Evolutionary conservation across 306 rosid genomes (phyloP).

Genomic region (Prunus dulcis): DNA sequence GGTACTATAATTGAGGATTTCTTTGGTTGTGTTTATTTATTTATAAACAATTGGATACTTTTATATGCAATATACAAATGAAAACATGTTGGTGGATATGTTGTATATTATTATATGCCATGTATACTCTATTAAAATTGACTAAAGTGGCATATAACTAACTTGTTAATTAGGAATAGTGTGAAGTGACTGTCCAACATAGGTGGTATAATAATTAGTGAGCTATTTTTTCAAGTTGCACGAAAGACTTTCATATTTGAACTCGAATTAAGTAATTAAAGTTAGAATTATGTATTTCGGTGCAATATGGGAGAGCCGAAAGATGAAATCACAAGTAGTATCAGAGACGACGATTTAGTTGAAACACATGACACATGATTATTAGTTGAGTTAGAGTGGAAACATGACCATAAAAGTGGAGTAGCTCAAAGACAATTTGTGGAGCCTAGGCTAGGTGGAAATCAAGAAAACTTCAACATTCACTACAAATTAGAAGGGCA

Average conservation of each 20-base stretch:
- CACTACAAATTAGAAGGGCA: not conserved
- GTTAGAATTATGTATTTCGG: not conserved
- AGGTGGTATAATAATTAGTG: no score
- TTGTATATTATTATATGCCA: not conserved
- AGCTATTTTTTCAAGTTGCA: not conserved
- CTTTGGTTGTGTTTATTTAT: not conserved
- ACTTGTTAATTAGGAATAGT: not conserved
- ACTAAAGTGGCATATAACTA: not conserved
- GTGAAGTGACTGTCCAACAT: not conserved
- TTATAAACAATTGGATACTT: not conserved
- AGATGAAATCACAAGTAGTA: not conserved
- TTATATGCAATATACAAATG: not conserved
- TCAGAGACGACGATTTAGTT: not conserved
- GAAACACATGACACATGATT: not conserved
- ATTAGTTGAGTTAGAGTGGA: not conserved
- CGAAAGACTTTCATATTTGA: not conserved
- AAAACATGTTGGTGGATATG: not conserved
- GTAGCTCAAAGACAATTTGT: not conserved
- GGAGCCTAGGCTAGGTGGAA: not conserved
- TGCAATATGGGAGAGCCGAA: not conserved
- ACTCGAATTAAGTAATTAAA: not conserved
- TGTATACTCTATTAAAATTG: not conserved
- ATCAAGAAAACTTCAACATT: not conserved
- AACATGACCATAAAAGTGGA: not conserved
- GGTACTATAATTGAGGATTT: not conserved